A percentile compares a stretch with the other conserved stretches of the same genome.
phyloP scores from a whole-genome alignment of 2,329 filamentous ascomycete species.

The Monosporascus cannonballus region DNA sequence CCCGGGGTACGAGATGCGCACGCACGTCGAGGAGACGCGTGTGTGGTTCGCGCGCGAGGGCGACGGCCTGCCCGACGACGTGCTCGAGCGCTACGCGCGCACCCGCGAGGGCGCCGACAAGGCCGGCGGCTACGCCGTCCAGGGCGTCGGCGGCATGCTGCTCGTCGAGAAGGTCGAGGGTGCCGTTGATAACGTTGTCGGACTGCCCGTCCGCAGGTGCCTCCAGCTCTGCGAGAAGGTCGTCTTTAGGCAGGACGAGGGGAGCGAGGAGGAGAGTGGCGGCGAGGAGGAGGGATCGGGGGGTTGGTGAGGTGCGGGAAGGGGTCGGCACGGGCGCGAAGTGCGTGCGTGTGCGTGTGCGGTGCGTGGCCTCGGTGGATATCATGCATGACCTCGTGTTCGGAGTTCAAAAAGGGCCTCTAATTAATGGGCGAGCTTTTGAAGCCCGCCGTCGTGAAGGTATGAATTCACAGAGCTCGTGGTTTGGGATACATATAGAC shows the following conservation, averaged over 20 bases:
- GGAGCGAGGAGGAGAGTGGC: constrained; percentile 45
- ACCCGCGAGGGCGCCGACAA: constrained; percentile 94
- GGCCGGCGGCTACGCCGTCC: constrained; percentile 91
- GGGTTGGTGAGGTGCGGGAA: constrained; percentile 6
- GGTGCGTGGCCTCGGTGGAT: too few species aligned
- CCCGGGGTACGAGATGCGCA: constrained; percentile 80
- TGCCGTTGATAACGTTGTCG: constrained; percentile 88
- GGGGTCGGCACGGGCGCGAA: constrained; percentile 1
- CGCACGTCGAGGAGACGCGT: constrained; percentile 80
- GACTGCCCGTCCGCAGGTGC: constrained; percentile 73
- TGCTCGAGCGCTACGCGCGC: constrained; percentile 71
- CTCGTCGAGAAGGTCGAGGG: constrained; percentile 87
- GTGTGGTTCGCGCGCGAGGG: constrained; percentile 73
- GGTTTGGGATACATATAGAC: too few species aligned
- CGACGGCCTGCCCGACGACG: constrained; percentile 63
- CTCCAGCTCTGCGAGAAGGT: constrained; percentile 82
- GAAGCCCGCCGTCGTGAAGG: too few species aligned
- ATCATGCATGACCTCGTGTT: too few species aligned
- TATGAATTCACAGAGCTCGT: too few species aligned
- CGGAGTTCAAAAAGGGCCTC: too few species aligned
- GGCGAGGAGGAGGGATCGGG: constrained; percentile 33
- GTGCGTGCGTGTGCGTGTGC: too few species aligned
- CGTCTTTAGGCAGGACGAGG: constrained; percentile 67
- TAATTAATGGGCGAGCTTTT: too few species aligned
- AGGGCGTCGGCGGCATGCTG: constrained; percentile 80